Evolutionary conservation across 1,139 yeast genomes (phyloP), one percentile per base, ranked within the genome.

Genomic region (Sugiyamaella japonica): DNA sequence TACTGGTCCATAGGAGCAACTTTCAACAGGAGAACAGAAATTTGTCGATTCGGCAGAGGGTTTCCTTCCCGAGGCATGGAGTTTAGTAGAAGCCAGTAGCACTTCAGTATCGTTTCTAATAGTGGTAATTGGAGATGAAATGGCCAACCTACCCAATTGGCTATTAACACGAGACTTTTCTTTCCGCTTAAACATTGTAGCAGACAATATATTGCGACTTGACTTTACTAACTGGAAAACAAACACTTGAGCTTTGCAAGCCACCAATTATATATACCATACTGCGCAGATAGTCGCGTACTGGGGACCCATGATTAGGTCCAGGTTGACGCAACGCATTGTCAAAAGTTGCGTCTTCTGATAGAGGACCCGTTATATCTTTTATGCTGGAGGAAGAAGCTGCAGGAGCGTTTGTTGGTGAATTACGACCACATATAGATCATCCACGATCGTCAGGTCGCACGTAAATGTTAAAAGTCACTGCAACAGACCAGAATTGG

Each of bases 111-210:
- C 37, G 23, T 52, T 47, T 28, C 48, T 52, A 20, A 48, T 48
- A 2, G 55, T 48, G 7, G 40, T 47, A 8, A 52, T 34, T 3
- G 55, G 55, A n/a, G 52, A 31, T 13, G 55, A 52, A 37, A 52
- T 52, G 29, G 52, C 48, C 36, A 47, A 42, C 49, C 55, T 13
- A 25, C 42, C 28, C 36, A n/a, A 28, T 17, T 31, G 39, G 50
- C 31, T 47, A 3, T 39, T 20, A 20, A 20, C 25, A 20, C 25
- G 45, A 32, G 44, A 39, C 32, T 39, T 48, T 8, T 48, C 51
- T 48, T 13, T 48, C 28, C 44, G 36, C 39, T 36, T 39, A 23
- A 48, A 48, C 51, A 48, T 48, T 36, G 17, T 36, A 36, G 17
- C 34, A 29, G 34, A 29, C 34, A 20, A 20, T 20, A 20, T 20